Conservation (phyloP, 495 filamentous ascomycete genomes). For the Apiosordaria backusii region DNA sequence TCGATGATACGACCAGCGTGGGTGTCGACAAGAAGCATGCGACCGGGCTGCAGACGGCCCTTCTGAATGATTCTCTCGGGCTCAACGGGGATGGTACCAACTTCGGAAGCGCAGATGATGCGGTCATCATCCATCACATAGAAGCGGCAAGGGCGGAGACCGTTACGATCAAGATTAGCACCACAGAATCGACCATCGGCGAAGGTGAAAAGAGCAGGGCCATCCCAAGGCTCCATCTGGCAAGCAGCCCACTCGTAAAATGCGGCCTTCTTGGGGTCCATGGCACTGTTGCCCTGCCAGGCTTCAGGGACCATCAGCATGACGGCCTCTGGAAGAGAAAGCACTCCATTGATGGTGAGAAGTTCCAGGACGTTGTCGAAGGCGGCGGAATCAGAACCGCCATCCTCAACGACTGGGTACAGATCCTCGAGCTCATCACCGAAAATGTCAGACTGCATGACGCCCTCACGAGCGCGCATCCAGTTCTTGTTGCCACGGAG, state of each 20-base stretch:
- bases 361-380: conserved; percentile 98
- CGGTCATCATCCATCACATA: conserved; percentile 98
- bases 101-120: conserved; percentile 97
- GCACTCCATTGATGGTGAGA: conserved; percentile 91
- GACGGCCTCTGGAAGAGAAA: conserved; percentile 94
- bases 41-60: conserved; percentile 90
- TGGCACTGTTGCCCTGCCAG: conserved; percentile 90
- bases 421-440: conserved; percentile 87
- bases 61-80: conserved; percentile 91
- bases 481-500: conserved; percentile 99
- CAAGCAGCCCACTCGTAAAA: conserved; percentile 99
- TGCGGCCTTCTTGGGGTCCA: conserved; percentile 94
- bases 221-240: conserved; percentile 99
- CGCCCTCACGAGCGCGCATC: conserved; percentile 97
- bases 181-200: conserved; percentile 97
- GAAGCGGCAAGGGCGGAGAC: conserved; percentile 93
- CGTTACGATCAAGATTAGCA: conserved; percentile 98
- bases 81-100: conserved; percentile 90
- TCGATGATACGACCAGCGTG: conserved; percentile 94
- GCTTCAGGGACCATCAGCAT: conserved; percentile 99
- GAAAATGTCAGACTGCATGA: conserved; percentile 90
- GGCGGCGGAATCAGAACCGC: conserved; percentile 95
- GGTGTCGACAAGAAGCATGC: conserved; percentile 97
- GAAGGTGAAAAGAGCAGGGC: conserved; percentile 96
- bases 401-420: conserved; percentile 96